Evolutionary conservation across 768 basidiomycete genomes (phyloP).

Genomic region (Tulasnella sp.): DNA sequence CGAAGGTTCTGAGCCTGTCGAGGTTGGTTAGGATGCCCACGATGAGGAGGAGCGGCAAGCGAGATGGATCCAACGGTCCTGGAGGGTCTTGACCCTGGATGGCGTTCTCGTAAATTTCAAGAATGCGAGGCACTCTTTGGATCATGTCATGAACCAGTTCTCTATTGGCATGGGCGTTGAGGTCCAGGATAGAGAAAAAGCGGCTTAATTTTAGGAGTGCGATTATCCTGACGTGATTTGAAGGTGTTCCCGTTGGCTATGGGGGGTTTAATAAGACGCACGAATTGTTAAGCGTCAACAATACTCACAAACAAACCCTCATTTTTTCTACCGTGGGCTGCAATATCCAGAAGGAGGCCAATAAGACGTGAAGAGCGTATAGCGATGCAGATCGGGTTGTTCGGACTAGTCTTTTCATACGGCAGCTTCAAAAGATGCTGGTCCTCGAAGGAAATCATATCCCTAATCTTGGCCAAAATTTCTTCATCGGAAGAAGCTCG

Average conservation of each 20-base stretch:
- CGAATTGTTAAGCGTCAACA: background rate
- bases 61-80: background rate
- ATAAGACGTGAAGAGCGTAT: background rate
- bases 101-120: background rate
- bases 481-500: background rate
- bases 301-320: background rate
- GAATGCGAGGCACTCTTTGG: background rate
- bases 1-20: background rate
- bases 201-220: background rate
- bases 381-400: background rate
- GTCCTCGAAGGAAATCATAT: background rate
- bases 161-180: background rate
- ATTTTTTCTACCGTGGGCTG: background rate
- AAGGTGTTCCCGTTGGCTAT: background rate
- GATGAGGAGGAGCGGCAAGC: background rate
- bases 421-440: background rate
- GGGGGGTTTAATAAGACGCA: background rate
- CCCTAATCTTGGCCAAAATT: background rate
- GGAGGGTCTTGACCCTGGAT: background rate
- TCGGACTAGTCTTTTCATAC: background rate
- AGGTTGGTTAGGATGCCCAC: background rate
- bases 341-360: background rate
- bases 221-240: background rate
- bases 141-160: background rate
- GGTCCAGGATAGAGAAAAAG: background rate